Evolutionary conservation across 257 asterid species (phyloP).

Genomic region (Primulina tabacum): DNA sequence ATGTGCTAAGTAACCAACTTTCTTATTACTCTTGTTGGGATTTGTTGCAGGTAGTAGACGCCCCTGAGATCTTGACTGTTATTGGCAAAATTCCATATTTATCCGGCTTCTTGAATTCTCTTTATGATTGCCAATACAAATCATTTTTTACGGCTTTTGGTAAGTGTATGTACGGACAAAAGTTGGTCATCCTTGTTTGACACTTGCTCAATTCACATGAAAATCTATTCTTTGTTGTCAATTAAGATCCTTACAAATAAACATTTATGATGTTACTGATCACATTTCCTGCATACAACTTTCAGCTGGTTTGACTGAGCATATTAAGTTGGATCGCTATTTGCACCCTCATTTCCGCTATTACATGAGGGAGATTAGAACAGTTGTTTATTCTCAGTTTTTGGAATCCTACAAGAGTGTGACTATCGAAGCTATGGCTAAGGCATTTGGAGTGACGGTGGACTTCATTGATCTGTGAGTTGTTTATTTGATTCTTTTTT

Average conservation of each 20-base stretch:
- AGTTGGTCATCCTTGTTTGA: constrained; percentile 9
- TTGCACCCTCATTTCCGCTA: constrained; percentile 72
- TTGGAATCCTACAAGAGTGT: constrained; percentile 81
- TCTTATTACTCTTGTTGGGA: constrained; percentile 21
- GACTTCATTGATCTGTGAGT: constrained; percentile 74
- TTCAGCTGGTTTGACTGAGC: constrained; percentile 75
- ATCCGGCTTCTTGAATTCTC: constrained; percentile 73
- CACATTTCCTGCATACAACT: constrained; percentile 10
- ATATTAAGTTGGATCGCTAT: constrained; percentile 68
- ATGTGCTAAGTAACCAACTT: constrained; percentile 4
- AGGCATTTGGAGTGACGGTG: constrained; percentile 71
- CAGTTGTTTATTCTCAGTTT: constrained; percentile 84
- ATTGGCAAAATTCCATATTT: constrained; percentile 73
- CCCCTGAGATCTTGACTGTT: constrained; percentile 87
- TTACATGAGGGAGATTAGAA: constrained; percentile 76
- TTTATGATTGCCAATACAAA: constrained; percentile 78
- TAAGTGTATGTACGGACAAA: constrained; percentile 28
- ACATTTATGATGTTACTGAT: constrained; percentile 9
- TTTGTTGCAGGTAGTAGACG: constrained; percentile 81
- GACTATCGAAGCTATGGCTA: constrained; percentile 79
- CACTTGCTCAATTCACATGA: neutral
- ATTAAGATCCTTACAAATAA: neutral
- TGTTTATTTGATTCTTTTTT: neutral
- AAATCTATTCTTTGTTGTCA: neutral
- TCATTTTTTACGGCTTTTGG: constrained; percentile 85